phyloP scores from a whole-genome alignment of 208 protist genomes.

The Trypanosoma lewisi region DNA sequence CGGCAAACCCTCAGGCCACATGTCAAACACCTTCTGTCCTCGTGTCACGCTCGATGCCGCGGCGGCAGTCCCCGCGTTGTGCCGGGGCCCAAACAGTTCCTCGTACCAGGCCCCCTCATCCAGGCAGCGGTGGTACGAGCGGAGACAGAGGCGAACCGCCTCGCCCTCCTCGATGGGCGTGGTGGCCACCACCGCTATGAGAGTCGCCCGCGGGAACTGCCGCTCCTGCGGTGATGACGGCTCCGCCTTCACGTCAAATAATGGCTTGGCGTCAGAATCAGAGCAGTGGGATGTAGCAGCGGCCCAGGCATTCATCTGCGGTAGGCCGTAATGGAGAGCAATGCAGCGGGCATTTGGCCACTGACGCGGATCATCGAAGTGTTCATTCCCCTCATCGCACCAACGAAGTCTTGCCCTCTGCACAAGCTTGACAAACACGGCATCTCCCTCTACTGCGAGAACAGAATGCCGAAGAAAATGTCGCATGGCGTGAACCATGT shows the following conservation, averaged over 20 bases:
- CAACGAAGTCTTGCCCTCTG: slow-evolving; percentile 28
- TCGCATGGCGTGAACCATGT: slow-evolving; percentile 35
- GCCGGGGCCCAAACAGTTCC: slow-evolving; percentile 31
- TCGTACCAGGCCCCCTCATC: slow-evolving; percentile 77
- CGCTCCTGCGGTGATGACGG: neutral
- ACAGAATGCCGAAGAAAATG: slow-evolving; percentile 70
- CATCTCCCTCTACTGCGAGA: slow-evolving; percentile 82
- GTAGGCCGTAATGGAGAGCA: slow-evolving; percentile 73
- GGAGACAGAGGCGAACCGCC: slow-evolving; percentile 60
- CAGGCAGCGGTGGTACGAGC: slow-evolving; percentile 81
- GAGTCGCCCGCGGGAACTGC: slow-evolving; percentile 46
- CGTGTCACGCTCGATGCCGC: slow-evolving; percentile 29
- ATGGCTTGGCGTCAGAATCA: neutral
- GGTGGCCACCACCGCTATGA: slow-evolving; percentile 65
- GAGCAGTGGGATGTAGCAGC: neutral
- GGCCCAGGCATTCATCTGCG: slow-evolving; percentile 3
- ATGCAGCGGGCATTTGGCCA: slow-evolving; percentile 81
- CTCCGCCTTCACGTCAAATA: neutral
- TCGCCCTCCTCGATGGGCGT: slow-evolving; percentile 49
- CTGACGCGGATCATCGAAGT: slow-evolving; percentile 23
- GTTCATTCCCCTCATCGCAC: slow-evolving; percentile 3
- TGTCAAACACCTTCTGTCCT: slow-evolving; percentile 47
- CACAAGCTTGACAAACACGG: slow-evolving; percentile 61
- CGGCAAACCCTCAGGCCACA: slow-evolving; percentile 50
- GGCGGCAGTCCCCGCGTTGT: neutral